Base-by-base conservation (phyloP, 495 filamentous ascomycete species). In the Melanomma pulvis-pyrius region DNA sequence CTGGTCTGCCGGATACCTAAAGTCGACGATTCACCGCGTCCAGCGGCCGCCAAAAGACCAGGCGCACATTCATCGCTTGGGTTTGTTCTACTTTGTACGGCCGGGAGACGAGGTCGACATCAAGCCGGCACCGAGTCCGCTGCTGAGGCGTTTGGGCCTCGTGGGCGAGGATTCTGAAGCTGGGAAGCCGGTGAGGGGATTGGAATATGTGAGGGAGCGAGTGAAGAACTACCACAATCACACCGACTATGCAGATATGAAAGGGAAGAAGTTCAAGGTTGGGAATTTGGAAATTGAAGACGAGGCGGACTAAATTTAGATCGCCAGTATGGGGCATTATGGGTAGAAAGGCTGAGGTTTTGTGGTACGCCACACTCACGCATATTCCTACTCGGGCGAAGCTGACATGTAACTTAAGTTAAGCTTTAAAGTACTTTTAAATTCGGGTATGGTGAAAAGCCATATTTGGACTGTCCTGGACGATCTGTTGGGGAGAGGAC, bases 61-160 rank as follows among this genome's bases (percentile, higher is more conserved):
- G 52, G 68, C 67, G 21, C 56, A 70, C 44, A 66, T 71, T n/a
- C 63, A 76, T 54, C 59, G 74, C 1, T 51, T 74, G 4, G 74
- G 73, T 3, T 63, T 76, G 24, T 68, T 76, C 25, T 74, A 76
- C 56, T 76, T 76, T 58, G 66, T 74, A 17, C 57, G 82, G n/a
- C 72, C 74, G 0, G 74, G 74, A 24, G 78, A 80, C 59, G 68
- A 79, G 36, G 75, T 81, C 1, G 61, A 78, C 7, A 76, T 83
- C 54, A 79, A 76, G 60, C 74, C 80, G 0, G 77, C 81, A 4
- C 68, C 67, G 8, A 79, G 77, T 34, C 82, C 82, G 30, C 53
- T 84, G 47, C 75, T 85, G 3, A 76, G 78, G 39, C 72, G 80
- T 39, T 73, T 83, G 0, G 82, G 82, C 2, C 63, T 81, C n/a